These are phyloP conservation scores for Suillus alpinus DNA, from an alignment of 768 basidiomycete genomes.

Conservation along the genomic window DNA sequence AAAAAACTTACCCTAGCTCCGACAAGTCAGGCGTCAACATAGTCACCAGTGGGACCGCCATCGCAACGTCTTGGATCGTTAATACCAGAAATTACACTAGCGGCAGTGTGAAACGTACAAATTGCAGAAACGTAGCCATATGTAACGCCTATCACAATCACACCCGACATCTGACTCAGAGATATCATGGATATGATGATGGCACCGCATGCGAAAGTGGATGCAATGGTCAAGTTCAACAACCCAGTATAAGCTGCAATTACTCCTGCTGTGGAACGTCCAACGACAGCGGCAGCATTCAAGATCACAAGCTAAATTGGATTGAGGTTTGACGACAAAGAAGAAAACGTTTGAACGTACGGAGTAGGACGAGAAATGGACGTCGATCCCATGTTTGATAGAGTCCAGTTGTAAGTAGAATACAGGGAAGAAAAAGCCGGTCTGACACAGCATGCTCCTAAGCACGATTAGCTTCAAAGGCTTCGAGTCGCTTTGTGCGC, in stretches of 20 bases:
- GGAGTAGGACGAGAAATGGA: conserved; percentile 52
- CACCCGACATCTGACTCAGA: conserved; percentile 35
- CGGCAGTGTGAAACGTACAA: conserved; percentile 24
- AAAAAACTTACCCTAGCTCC: conserved; percentile 47
- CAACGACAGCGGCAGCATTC: conserved; percentile 48
- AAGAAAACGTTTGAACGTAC: conserved; percentile 26
- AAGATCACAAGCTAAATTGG: conserved; percentile 45
- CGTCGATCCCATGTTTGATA: conserved; percentile 43
- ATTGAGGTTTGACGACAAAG: neutral
- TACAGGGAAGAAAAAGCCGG: conserved; percentile 48
- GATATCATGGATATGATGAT: conserved; percentile 46
- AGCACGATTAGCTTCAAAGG: conserved; percentile 1
- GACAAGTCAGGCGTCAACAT: conserved; percentile 42
- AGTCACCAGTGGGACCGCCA: conserved; percentile 44
- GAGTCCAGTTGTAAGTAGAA: conserved; percentile 61
- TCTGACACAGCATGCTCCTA: conserved; percentile 19
- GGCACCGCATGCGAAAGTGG: conserved; percentile 30
- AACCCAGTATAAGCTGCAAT: conserved; percentile 41
- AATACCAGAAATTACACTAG: neutral
- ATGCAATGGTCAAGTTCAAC: conserved; percentile 40
- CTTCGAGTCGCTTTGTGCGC: neutral
- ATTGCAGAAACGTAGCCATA: conserved; percentile 51
- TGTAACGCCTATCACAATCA: conserved; percentile 40
- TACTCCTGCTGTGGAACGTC: conserved; percentile 42
- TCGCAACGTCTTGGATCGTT: conserved; percentile 29